These are phyloP conservation scores for Eucalyptus grandis DNA, from an alignment of 345 rosid species.

Conservation along the genomic window DNA sequence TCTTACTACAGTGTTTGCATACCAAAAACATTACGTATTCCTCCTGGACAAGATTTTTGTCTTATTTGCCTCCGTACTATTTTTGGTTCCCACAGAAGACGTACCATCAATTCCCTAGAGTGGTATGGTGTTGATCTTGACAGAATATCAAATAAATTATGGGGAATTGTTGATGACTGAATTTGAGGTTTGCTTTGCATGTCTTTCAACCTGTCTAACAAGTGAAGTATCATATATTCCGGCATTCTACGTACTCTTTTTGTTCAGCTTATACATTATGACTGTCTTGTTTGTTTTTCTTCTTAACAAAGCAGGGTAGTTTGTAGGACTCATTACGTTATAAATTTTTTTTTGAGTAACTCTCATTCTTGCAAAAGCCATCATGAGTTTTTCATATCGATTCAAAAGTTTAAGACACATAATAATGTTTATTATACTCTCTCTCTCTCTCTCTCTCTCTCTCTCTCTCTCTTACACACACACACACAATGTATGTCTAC, in stretches of 20 bases:
- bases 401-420: background rate
- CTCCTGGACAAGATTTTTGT: no score
- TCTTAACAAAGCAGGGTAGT: background rate
- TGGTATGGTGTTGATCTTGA: background rate
- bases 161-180: background rate
- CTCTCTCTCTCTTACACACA: no score
- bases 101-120: background rate
- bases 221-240: background rate
- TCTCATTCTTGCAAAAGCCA: background rate
- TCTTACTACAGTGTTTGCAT: no score
- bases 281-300: background rate
- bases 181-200: background rate
- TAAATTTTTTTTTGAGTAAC: background rate
- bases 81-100: background rate
- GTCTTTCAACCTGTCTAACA: background rate
- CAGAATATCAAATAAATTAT: no score
- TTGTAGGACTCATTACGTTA: background rate
- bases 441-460: background rate
- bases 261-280: background rate
- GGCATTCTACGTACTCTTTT: background rate
- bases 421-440: background rate
- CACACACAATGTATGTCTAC: no score
- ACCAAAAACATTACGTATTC: no score
- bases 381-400: background rate
- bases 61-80: no score